phyloP scores from a whole-genome alignment of 202 grass and related monocot genomes.

The Eragrostis tef region DNA sequence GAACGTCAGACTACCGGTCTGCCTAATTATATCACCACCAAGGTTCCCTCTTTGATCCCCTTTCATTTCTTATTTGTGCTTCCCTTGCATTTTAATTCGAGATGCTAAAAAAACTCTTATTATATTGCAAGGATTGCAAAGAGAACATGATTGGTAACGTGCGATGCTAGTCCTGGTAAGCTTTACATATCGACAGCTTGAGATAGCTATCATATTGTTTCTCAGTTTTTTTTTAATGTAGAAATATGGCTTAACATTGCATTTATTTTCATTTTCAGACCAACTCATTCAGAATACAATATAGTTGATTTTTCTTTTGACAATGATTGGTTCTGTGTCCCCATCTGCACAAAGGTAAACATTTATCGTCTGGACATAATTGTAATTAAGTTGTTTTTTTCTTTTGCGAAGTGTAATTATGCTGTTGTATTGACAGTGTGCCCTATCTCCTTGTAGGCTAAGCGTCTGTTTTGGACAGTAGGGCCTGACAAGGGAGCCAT shows the following conservation, averaged over 20 bases:
- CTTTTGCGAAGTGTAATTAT: not conserved
- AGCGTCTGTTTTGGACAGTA: conserved; percentile 49
- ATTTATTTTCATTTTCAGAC: conserved; percentile 43
- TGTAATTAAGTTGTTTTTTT: not conserved
- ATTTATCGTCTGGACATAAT: not conserved
- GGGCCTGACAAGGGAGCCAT: conserved; percentile 19
- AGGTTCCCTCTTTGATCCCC: conserved; percentile 57
- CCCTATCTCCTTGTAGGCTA: conserved; percentile 28
- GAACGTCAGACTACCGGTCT: conserved; percentile 36
- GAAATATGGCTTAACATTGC: not conserved
- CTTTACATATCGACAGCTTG: not conserved
- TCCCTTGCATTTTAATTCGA: conserved; percentile 13
- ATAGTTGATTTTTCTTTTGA: conserved; percentile 48
- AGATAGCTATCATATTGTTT: not conserved
- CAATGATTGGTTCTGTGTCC: conserved; percentile 21
- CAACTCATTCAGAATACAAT: not conserved
- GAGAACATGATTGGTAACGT: conserved; percentile 67
- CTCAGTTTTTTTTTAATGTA: not conserved
- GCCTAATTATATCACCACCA: conserved; percentile 51
- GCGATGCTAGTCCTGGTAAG: conserved; percentile 53
- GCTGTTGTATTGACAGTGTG: not conserved
- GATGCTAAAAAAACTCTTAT: conserved; percentile 41
- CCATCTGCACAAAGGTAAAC: conserved; percentile 47
- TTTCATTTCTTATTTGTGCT: conserved; percentile 11
- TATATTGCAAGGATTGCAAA: conserved; percentile 87